These are phyloP conservation scores for Dactylorhiza incarnata DNA, from an alignment of 106 monocot species.

Conservation along the genomic window DNA sequence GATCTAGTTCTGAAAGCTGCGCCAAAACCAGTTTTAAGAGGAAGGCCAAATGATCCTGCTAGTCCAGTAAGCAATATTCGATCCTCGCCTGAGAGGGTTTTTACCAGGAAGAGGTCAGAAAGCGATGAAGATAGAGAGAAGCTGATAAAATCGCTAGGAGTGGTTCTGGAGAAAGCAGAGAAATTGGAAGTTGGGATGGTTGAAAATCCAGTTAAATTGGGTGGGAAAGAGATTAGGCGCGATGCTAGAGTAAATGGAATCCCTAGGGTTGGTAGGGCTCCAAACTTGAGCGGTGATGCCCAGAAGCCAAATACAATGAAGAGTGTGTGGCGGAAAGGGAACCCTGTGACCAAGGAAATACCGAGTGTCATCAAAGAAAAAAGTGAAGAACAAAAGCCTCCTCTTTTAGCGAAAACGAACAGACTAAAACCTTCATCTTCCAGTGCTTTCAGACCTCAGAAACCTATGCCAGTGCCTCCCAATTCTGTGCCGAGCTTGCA, in stretches of 20 bases:
- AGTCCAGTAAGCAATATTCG: slow-evolving; percentile 13
- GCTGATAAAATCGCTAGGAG: slow-evolving; percentile 72
- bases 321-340: slow-evolving; percentile 97
- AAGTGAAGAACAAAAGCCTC: slow-evolving; percentile 14
- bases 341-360: slow-evolving; percentile 55
- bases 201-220: slow-evolving; percentile 23
- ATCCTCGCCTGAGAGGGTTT: slow-evolving; percentile 12
- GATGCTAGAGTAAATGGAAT: slow-evolving; percentile 19
- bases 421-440: slow-evolving; percentile 8
- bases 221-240: slow-evolving; percentile 8
- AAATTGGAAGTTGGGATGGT: slow-evolving; percentile 48
- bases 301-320: slow-evolving; percentile 72
- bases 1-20: slow-evolving; percentile 74
- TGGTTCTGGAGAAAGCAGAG: slow-evolving; percentile 77
- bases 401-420: slow-evolving; percentile 9
- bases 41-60: slow-evolving; percentile 22
- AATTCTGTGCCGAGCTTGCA: slow-evolving; percentile 39
- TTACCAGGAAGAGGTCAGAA: slow-evolving; percentile 14
- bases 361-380: slow-evolving; percentile 30
- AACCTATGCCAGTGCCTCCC: slow-evolving; percentile 17
- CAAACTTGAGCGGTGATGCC: not conserved
- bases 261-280: slow-evolving; percentile 5
- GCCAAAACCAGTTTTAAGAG: slow-evolving; percentile 52
- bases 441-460: slow-evolving; percentile 29
- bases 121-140: slow-evolving; percentile 43